Conservation (phyloP, 805 yeast genomes). For the Candida ovalis region DNA sequence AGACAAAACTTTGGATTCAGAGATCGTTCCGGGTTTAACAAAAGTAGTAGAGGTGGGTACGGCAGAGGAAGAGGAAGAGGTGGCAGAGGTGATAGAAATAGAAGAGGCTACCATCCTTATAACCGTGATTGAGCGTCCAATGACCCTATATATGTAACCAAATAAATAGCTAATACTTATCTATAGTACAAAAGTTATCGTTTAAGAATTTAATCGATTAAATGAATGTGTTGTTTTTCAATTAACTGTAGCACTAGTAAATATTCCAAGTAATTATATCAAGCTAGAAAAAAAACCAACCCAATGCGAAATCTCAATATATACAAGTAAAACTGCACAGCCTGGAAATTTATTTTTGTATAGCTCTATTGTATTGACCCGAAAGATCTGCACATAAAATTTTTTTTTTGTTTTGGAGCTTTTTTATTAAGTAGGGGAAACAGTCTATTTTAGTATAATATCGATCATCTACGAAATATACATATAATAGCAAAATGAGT, state of each 20-base stretch:
- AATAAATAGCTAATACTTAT: constrained; percentile 2
- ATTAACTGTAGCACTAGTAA: too few species aligned
- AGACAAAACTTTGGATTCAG: background rate
- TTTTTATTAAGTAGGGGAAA: background rate
- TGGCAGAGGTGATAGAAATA: constrained; percentile 17
- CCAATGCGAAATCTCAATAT: too few species aligned
- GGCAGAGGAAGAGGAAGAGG: constrained; percentile 14
- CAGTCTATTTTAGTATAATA: background rate
- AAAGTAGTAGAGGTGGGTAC: constrained; percentile 14
- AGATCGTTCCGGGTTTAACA: constrained; percentile 10
- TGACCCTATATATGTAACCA: background rate
- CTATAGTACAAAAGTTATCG: too few species aligned
- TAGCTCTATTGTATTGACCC: background rate
- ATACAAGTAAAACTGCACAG: background rate
- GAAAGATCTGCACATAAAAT: constrained; percentile 4
- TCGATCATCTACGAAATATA: background rate
- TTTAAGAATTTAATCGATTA: too few species aligned
- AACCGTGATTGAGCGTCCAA: constrained; percentile 9
- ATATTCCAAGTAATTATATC: too few species aligned
- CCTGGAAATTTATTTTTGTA: background rate
- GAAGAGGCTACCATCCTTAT: constrained; percentile 33
- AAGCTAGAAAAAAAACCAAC: background rate
- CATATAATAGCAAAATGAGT: constrained; percentile 13
- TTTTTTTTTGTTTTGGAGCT: constrained; percentile 8
- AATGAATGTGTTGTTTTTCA: too few species aligned